A percentile compares a stretch with the other conserved stretches of the same genome.
phyloP scores from a whole-genome alignment of 2,329 filamentous ascomycete genomes.

The Phymatotrichopsis omnivora region DNA sequence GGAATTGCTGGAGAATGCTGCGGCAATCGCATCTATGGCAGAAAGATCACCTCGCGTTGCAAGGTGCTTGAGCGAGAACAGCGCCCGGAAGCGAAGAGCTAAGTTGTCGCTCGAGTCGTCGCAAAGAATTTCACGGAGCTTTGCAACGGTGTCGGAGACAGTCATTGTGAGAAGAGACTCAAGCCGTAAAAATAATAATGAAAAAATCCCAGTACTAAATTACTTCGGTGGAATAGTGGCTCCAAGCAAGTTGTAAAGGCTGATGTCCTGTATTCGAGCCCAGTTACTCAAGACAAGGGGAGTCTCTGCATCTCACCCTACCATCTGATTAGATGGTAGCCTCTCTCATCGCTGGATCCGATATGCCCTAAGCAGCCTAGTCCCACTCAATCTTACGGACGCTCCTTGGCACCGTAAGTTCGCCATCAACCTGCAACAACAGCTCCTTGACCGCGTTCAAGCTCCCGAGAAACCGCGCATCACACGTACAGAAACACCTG shows the following conservation, averaged over 20 bases:
- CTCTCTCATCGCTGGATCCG: no score
- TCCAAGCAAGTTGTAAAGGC: slow-evolving; percentile 6
- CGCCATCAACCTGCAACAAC: no score
- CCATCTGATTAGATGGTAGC: slow-evolving; percentile 25
- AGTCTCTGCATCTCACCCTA: slow-evolving; percentile 16
- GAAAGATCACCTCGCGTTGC: slow-evolving; percentile 57
- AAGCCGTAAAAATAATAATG: background rate
- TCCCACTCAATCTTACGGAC: no score
- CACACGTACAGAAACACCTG: no score
- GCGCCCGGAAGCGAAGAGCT: slow-evolving; percentile 81
- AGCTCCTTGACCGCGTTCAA: no score
- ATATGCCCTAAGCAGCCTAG: no score
- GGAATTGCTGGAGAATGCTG: slow-evolving; percentile 72
- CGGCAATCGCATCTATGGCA: slow-evolving; percentile 72
- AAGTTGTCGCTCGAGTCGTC: slow-evolving; percentile 67
- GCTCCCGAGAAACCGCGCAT: no score
- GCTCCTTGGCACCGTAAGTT: no score
- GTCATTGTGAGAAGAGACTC: slow-evolving; percentile 7
- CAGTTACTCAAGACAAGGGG: no score
- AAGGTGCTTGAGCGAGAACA: slow-evolving; percentile 95
- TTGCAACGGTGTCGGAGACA: slow-evolving; percentile 37
- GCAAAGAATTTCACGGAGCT: slow-evolving; percentile 64
- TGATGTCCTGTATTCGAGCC: no score
- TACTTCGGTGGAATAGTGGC: background rate
- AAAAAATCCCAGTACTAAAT: background rate